phyloP scores from a whole-genome alignment of 768 basidiomycete genomes.

The Leccinellum albellum region DNA sequence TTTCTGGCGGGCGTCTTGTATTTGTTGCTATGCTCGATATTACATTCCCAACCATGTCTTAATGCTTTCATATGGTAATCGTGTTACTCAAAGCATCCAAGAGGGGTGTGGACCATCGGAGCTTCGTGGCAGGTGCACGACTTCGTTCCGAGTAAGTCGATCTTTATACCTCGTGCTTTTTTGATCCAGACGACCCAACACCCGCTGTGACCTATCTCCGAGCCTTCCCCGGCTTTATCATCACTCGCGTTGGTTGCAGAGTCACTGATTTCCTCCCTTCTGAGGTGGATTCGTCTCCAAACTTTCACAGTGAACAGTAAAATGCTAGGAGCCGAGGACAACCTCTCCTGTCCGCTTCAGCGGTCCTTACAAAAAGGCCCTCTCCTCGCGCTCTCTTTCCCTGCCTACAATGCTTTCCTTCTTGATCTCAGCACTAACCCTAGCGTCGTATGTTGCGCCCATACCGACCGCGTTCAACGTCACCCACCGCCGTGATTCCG shows the following conservation, averaged over 20 bases:
- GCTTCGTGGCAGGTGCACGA: background rate
- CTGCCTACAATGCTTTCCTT: background rate
- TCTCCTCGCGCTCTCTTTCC: background rate
- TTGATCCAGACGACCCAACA: constrained; percentile 3
- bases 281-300: constrained; percentile 2
- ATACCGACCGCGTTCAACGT: constrained; percentile 6
- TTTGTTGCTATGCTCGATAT: constrained; percentile 33
- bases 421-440: constrained; percentile 4
- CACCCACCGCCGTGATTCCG: constrained; percentile 11
- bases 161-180: background rate
- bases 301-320: constrained; percentile 16
- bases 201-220: constrained; percentile 9
- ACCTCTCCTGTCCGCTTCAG: constrained; percentile 5
- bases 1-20: constrained; percentile 31
- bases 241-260: constrained; percentile 2
- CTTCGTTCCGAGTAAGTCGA: constrained; percentile 11
- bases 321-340: constrained; percentile 13
- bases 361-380: constrained; percentile 17
- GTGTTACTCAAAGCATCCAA: constrained; percentile 23
- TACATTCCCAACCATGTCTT: constrained; percentile 32
- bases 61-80: constrained; percentile 36
- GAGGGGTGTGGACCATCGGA: constrained; percentile 9
- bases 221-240: constrained; percentile 1
- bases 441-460: constrained; percentile 12
- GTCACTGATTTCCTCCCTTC: constrained; percentile 3